phyloP scores from a whole-genome alignment of 2,329 filamentous ascomycete genomes.

The Tolypocladium tundrense region DNA sequence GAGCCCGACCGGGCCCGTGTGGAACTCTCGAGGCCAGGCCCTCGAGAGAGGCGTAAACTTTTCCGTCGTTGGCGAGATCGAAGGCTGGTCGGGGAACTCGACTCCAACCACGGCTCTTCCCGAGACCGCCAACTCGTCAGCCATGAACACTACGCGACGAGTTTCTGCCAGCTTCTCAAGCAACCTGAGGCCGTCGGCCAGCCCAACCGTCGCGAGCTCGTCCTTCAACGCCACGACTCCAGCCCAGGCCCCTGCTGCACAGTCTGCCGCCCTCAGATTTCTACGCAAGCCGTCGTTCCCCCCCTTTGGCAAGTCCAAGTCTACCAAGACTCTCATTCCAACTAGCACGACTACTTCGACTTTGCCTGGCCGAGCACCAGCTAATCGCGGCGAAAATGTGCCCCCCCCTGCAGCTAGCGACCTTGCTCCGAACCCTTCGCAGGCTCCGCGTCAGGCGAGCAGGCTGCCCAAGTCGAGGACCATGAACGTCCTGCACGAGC shows the following conservation, averaged over 20 bases:
- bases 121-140: not conserved
- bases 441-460: constrained; percentile 3
- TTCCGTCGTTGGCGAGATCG: constrained; percentile 23
- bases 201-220: constrained; percentile 19
- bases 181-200: constrained; percentile 11
- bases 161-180: constrained; percentile 20
- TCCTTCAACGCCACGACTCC: constrained; percentile 12
- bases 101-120: not conserved
- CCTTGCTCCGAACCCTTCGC: not conserved
- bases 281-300: constrained; percentile 6
- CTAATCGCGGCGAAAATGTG: constrained; percentile 17
- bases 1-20: constrained; percentile 25
- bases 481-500: constrained; percentile 31
- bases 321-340: constrained; percentile 4
- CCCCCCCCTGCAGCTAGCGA: constrained; percentile 4
- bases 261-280: constrained; percentile 5
- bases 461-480: constrained; percentile 35
- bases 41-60: constrained; percentile 23
- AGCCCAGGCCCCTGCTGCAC: not conserved
- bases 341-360: constrained; percentile 7
- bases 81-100: constrained; percentile 20
- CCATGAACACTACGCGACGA: constrained; percentile 11
- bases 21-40: constrained; percentile 23
- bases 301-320: constrained; percentile 1
- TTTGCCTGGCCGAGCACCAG: constrained; percentile 3